These are phyloP conservation scores for Mesembryanthemum crystallinum DNA, from an alignment of 148 eudicot species.

Conservation along the genomic window DNA sequence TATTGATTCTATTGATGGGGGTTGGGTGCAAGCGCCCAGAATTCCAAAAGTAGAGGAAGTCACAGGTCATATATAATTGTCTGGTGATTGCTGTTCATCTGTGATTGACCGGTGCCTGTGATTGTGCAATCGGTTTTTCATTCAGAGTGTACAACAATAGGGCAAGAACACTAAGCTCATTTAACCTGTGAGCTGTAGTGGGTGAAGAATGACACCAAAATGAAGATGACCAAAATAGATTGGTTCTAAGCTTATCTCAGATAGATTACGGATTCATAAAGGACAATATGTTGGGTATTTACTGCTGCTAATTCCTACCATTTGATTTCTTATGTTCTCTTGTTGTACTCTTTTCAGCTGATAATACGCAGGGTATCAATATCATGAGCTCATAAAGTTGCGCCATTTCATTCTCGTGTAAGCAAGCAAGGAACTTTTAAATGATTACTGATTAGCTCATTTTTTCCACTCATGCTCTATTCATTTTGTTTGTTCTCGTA, in stretches of 20 bases:
- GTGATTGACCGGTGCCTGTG: constrained; percentile 1
- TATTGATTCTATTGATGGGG: constrained; percentile 37
- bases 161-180: not conserved
- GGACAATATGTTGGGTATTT: not conserved
- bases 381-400: constrained; percentile 7
- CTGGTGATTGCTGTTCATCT: not conserved
- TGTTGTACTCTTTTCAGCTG: not conserved
- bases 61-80: constrained; percentile 20
- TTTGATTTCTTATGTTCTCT: not conserved
- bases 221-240: not conserved
- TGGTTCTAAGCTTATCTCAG: not conserved
- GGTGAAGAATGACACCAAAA: constrained; percentile 12
- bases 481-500: too few species aligned
- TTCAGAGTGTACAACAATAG: not conserved
- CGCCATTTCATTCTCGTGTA: not conserved
- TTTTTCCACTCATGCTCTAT: too few species aligned
- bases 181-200: not conserved
- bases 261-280: not conserved
- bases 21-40: constrained; percentile 43
- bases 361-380: constrained; percentile 11
- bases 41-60: constrained; percentile 32
- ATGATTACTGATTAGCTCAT: too few species aligned
- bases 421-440: not conserved
- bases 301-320: not conserved
- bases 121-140: not conserved